Conservation (phyloP, 345 rosid genomes). For the Ceriops tagal region DNA sequence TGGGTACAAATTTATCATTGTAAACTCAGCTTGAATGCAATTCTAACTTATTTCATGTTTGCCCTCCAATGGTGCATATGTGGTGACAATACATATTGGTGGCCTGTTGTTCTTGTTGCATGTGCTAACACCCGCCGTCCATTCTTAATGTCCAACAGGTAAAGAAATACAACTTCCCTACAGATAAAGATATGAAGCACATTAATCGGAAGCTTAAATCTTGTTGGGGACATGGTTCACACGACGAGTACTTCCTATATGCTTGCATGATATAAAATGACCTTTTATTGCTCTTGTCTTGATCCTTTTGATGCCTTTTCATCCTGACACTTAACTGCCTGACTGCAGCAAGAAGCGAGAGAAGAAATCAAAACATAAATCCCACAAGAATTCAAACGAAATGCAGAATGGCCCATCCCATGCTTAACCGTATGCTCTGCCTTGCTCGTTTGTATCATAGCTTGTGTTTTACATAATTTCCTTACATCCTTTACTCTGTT, state of each 20-base stretch:
- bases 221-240: constrained; percentile 81
- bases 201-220: constrained; percentile 87
- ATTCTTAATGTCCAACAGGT: constrained; percentile 36
- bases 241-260: constrained; percentile 57
- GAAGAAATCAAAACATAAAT: constrained; percentile 85
- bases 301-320: background rate
- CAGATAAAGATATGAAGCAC: constrained; percentile 96
- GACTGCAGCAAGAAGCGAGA: constrained; percentile 73
- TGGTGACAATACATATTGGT: background rate
- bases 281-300: background rate
- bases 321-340: constrained; percentile 16
- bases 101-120: background rate
- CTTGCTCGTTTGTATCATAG: background rate
- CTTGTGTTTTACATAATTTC: no score
- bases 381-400: constrained; percentile 56
- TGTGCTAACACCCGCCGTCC: background rate
- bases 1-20: constrained; percentile 41
- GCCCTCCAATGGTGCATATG: background rate
- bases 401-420: constrained; percentile 30
- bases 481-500: no score
- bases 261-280: background rate
- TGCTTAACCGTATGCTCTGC: constrained; percentile 16
- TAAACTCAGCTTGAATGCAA: constrained; percentile 1
- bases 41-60: background rate
- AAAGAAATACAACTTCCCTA: constrained; percentile 61